Evolutionary conservation across 192 early-diverging fungal genomes (phyloP), one percentile per base, ranked within the genome.

Genomic region (Backusella mclennaniae): DNA sequence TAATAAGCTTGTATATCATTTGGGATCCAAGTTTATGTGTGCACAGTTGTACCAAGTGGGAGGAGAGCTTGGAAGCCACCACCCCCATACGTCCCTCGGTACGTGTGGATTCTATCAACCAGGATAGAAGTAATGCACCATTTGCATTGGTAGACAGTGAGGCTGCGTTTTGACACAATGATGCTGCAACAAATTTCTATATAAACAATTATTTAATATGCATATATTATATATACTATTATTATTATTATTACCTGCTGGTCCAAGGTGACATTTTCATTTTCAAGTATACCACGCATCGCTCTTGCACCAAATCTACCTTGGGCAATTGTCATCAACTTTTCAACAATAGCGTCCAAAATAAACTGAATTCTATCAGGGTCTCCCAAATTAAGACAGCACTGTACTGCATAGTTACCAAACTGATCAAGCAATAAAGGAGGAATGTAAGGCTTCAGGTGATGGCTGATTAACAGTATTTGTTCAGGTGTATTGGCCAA

Each of bases 341-440:
- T 94, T 33, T 92, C 91, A 44, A 89, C 87, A 84, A 97, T 95
- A 29, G 97, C 93, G 76, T 98, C 96, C 82, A 95, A 97, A 17
- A 98, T 92, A 73, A 98, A 99, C 84, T 96, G 94, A 8, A 29
- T 46, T 77, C 96, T 97, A 23, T 91, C 88, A 17, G 87, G 73
- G 35, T 84, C 74, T 36, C 94, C 94, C 33, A 98, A 87, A 29
- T 91, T 88, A 31, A 99, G 85, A 75, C 96, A 98, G 79, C 95
- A 94, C 84, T 99, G 97, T 6, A 99, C 94, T 17, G 97, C 96
- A 84, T 99, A 99, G 88, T 99, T 99, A 82, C 97, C 97, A 82
- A 97, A 96, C 80, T 98, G 97, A 86, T 99, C 96, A 44, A 97
- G 84, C 29, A 99, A 88, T 66, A 99, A 87, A 49, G 93, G 92